Evolutionary conservation across 2,329 filamentous ascomycete genomes (phyloP).

Genomic region (Hypoxylon sp.): DNA sequence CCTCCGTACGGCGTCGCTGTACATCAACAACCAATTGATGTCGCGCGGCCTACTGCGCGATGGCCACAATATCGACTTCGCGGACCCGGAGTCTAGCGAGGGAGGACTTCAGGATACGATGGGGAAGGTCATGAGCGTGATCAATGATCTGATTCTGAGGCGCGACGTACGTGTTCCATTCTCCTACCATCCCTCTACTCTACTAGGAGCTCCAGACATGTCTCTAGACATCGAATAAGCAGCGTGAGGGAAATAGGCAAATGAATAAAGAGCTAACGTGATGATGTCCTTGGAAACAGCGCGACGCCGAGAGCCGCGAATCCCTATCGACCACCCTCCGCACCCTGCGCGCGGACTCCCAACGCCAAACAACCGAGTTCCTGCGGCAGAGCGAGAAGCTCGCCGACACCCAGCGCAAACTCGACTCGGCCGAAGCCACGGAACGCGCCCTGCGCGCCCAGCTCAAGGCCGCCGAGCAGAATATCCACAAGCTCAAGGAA

Average conservation of each 20-base stretch:
- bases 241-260: not conserved
- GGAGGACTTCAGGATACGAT: slow-evolving; percentile 76
- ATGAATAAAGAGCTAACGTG: slow-evolving; percentile 22
- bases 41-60: slow-evolving; percentile 75
- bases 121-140: slow-evolving; percentile 89
- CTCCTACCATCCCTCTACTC: not conserved
- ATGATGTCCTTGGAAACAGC: slow-evolving; percentile 64
- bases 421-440: slow-evolving; percentile 75
- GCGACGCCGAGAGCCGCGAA: slow-evolving; percentile 91
- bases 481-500: slow-evolving; percentile 83
- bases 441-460: slow-evolving; percentile 78
- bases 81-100: slow-evolving; percentile 75
- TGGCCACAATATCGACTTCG: slow-evolving; percentile 86
- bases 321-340: slow-evolving; percentile 84
- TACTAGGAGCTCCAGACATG: not conserved
- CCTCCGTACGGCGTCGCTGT: slow-evolving; percentile 76
- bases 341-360: slow-evolving; percentile 79
- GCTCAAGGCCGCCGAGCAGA: slow-evolving; percentile 80
- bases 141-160: slow-evolving; percentile 92
- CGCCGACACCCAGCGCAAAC: slow-evolving; percentile 68
- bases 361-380: slow-evolving; percentile 79
- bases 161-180: slow-evolving; percentile 78
- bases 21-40: slow-evolving; percentile 80
- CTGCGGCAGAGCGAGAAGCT: slow-evolving; percentile 69
- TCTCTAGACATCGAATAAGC: not conserved